These are phyloP conservation scores for Yamadazyma songkhlaensis DNA, from an alignment of 1,139 yeast species.

Conservation along the genomic window DNA sequence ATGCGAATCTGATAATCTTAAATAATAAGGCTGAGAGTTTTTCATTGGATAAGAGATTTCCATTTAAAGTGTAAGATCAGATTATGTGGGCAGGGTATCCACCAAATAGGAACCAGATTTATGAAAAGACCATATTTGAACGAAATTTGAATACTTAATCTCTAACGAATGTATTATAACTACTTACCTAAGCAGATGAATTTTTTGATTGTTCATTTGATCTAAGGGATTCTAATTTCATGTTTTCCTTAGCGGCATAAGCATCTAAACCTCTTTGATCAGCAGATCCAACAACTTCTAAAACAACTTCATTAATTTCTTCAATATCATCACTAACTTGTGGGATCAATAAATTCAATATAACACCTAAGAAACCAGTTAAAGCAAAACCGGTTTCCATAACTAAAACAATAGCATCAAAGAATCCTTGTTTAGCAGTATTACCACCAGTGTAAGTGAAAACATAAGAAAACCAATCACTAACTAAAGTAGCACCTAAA, in stretches of 20 bases:
- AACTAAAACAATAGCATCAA: constrained; percentile 75
- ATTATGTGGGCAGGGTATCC: too few species aligned
- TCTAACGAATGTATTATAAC: background rate
- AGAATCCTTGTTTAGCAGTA: constrained; percentile 62
- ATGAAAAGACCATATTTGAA: too few species aligned
- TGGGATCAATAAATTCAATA: constrained; percentile 69
- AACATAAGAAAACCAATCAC: constrained; percentile 69
- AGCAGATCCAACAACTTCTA: constrained; percentile 48
- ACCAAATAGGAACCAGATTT: too few species aligned
- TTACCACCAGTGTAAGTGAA: constrained; percentile 77
- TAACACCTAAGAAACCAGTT: constrained; percentile 72
- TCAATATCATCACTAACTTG: constrained; percentile 66
- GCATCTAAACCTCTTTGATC: constrained; percentile 38
- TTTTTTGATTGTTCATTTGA: constrained; percentile 9
- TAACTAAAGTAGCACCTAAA: constrained; percentile 72
- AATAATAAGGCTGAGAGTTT: background rate
- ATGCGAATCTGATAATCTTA: background rate
- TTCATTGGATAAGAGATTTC: background rate
- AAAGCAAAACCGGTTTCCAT: constrained; percentile 88
- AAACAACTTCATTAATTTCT: constrained; percentile 44
- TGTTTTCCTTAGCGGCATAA: constrained; percentile 36
- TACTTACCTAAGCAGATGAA: background rate
- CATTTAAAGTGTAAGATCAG: too few species aligned
- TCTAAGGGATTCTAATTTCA: constrained; percentile 23
- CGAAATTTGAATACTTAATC: too few species aligned